Evolutionary conservation across 2,329 filamentous ascomycete genomes (phyloP).

Genomic region (Paraphoma chrysanthemicola): DNA sequence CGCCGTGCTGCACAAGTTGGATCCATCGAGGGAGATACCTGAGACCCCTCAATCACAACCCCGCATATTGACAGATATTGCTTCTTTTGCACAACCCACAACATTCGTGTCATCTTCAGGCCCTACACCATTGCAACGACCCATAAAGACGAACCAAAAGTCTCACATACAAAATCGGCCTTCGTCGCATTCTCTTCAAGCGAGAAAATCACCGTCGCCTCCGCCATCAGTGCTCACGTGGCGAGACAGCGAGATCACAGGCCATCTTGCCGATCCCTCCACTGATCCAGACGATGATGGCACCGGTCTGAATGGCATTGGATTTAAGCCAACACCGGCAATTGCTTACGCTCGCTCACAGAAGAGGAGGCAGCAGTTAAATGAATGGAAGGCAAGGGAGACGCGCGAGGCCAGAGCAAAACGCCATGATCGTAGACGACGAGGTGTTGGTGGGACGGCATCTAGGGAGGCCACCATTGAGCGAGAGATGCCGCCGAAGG

Average conservation of each 20-base stretch:
- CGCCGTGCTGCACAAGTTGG: slow-evolving; percentile 3
- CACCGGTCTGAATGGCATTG: slow-evolving; percentile 69
- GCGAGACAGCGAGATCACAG: slow-evolving; percentile 69
- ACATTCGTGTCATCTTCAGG: slow-evolving; percentile 28
- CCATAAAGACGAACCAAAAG: slow-evolving; percentile 5
- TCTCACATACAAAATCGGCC: slow-evolving; percentile 8
- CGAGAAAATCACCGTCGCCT: slow-evolving; percentile 39
- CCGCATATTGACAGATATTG: slow-evolving; percentile 41
- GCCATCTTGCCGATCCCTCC: slow-evolving; percentile 58
- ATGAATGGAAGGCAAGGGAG: slow-evolving; percentile 66
- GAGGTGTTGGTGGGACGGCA: slow-evolving; percentile 35
- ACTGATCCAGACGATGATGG: slow-evolving; percentile 67
- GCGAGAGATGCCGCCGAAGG: slow-evolving; percentile 27
- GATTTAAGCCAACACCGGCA: slow-evolving; percentile 67
- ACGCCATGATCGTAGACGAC: slow-evolving; percentile 59
- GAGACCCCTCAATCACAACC: slow-evolving; percentile 43
- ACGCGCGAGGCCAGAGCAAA: slow-evolving; percentile 65
- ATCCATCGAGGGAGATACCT: slow-evolving; percentile 29
- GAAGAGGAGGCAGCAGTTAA: slow-evolving; percentile 64
- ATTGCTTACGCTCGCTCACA: slow-evolving; percentile 64
- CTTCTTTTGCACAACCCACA: slow-evolving; percentile 39
- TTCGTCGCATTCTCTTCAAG: slow-evolving; percentile 24
- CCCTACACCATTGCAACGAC: slow-evolving; percentile 8
- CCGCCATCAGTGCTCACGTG: slow-evolving; percentile 54
- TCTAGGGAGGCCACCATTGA: slow-evolving; percentile 39